Conservation (phyloP, 1,139 yeast species). For the Scheffersomyces stambukii region DNA sequence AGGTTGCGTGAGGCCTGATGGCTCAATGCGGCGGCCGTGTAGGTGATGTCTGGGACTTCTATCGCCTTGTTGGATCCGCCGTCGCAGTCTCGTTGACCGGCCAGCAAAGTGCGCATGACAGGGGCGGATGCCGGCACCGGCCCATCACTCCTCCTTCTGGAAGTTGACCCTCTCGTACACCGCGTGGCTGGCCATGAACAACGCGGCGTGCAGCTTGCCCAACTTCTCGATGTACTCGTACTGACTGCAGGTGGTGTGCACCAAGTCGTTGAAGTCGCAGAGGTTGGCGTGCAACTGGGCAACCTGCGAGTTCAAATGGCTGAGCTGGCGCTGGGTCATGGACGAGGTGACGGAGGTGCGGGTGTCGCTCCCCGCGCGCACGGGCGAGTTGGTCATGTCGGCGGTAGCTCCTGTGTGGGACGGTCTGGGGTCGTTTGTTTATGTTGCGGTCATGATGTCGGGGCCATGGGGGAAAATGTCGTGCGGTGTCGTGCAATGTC, state of each 20-base stretch:
- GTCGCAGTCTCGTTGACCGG: too few species aligned
- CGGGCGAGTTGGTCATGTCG: neutral
- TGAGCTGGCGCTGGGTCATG: constrained; percentile 53
- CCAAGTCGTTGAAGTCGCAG: constrained; percentile 51
- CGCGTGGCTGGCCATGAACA: constrained; percentile 61
- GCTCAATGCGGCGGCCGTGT: too few species aligned
- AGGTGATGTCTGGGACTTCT: too few species aligned
- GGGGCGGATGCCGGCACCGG: too few species aligned
- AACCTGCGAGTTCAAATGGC: constrained; percentile 59
- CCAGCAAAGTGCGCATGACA: too few species aligned
- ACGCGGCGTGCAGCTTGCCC: constrained; percentile 59
- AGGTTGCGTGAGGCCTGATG: too few species aligned
- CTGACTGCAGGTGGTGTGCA: constrained; percentile 53
- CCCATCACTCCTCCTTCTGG: constrained; percentile 2
- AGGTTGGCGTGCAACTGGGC: constrained; percentile 60
- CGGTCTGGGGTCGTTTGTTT: neutral
- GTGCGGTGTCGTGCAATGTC: too few species aligned
- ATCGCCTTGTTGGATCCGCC: too few species aligned
- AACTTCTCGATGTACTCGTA: constrained; percentile 52
- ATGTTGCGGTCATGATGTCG: neutral
- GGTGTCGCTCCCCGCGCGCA: too few species aligned
- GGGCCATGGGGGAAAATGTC: too few species aligned
- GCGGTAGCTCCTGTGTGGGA: neutral
- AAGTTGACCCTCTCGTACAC: constrained; percentile 53
- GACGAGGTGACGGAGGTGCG: too few species aligned